A percentile compares a stretch with the other conserved stretches of the same genome.
phyloP scores from a whole-genome alignment of 306 rosid species.

The Ormosia emarginata region DNA sequence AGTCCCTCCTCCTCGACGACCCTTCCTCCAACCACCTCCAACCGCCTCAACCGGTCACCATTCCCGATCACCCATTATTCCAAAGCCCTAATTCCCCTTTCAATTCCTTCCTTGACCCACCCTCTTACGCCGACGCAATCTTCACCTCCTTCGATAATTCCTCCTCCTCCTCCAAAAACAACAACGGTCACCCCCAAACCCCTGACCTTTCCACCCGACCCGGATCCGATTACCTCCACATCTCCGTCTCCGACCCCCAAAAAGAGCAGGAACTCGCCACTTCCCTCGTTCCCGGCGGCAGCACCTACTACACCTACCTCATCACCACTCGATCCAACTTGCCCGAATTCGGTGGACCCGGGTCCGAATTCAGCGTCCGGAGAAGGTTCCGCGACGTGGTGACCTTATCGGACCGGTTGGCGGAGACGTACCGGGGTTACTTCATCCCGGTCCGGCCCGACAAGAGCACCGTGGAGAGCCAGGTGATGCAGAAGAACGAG shows the following conservation, averaged over 20 bases:
- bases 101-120: constrained; percentile 62
- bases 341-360: constrained; percentile 52
- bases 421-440: constrained; percentile 78
- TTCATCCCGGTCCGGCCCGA: constrained; percentile 90
- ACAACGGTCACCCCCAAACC: constrained; percentile 26
- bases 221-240: constrained; percentile 49
- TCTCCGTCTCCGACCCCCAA: constrained; percentile 79
- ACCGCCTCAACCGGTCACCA: constrained; percentile 21
- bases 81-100: constrained; percentile 42
- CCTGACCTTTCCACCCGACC: constrained; percentile 30
- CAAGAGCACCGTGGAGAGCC: constrained; percentile 91
- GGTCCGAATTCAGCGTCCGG: constrained; percentile 63
- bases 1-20: constrained; percentile 43
- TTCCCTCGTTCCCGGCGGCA: constrained; percentile 79
- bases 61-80: constrained; percentile 35
- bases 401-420: constrained; percentile 69
- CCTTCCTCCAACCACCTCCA: constrained; percentile 6
- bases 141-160: constrained; percentile 64
- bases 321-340: constrained; percentile 70
- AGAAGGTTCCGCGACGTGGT: constrained; percentile 88
- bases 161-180: neutral
- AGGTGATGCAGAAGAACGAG: constrained; percentile 93
- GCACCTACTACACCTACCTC: constrained; percentile 59
- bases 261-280: constrained; percentile 72
- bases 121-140: constrained; percentile 63